Conservation (phyloP, 2,329 filamentous ascomycete species). For the Xylogone sp. region DNA sequence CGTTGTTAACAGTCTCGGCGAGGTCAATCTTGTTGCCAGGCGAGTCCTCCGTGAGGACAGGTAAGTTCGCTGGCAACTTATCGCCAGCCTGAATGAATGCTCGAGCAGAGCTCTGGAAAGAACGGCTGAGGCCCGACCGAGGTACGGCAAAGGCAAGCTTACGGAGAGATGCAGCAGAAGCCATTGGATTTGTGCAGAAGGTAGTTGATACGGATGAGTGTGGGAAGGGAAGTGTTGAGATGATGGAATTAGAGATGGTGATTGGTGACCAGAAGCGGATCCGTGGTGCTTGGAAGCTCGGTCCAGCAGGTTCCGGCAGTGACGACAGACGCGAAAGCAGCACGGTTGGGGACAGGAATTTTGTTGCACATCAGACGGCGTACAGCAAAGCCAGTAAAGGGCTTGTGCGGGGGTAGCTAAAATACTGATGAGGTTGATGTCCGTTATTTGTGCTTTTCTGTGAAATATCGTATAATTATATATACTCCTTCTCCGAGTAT, state of each 20-base stretch:
- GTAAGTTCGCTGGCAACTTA: conserved; percentile 65
- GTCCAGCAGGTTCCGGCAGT: neutral
- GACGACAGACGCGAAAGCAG: neutral
- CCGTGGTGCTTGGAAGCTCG: neutral
- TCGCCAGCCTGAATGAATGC: conserved; percentile 74
- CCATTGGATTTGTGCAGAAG: conserved; percentile 13
- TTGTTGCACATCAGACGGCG: too few relatives aligned
- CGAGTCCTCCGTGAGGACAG: conserved; percentile 77
- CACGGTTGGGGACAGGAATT: neutral
- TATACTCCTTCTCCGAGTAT: too few relatives aligned
- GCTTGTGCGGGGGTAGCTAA: too few relatives aligned
- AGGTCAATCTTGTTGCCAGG: conserved; percentile 91
- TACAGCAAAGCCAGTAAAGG: too few relatives aligned
- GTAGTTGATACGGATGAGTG: neutral
- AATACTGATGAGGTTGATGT: too few relatives aligned
- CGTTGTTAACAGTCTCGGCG: conserved; percentile 66
- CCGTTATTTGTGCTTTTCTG: too few relatives aligned
- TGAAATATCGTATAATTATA: too few relatives aligned
- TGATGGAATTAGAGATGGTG: neutral
- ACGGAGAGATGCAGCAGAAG: conserved; percentile 17
- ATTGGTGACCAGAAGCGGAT: neutral
- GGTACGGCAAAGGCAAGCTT: conserved; percentile 13
- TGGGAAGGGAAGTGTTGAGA: neutral
- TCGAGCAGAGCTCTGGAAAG: conserved; percentile 62
- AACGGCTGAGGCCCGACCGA: conserved; percentile 8